Evolutionary conservation across 2,329 filamentous ascomycete genomes (phyloP).

Genomic region (Sphaceloma murrayae): DNA sequence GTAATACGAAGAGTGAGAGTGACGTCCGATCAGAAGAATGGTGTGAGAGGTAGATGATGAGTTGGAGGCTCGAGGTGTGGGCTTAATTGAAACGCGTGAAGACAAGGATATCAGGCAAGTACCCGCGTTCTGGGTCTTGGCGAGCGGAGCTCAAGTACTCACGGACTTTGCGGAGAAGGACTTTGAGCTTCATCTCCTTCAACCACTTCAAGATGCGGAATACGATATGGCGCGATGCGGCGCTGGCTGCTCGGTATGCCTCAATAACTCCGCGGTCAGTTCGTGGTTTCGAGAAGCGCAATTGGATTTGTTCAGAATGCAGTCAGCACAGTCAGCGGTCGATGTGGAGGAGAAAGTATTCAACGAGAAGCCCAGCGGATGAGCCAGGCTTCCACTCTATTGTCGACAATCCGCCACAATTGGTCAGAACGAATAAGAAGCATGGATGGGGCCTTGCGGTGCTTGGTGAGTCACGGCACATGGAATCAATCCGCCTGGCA

Average conservation of each 20-base stretch:
- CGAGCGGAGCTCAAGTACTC: background rate
- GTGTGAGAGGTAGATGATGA: background rate
- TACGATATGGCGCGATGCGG: conserved; percentile 10
- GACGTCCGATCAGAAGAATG: too few species aligned
- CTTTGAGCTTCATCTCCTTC: conserved; percentile 7
- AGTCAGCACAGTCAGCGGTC: conserved; percentile 18
- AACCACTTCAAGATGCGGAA: conserved; percentile 14
- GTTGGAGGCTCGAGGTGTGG: background rate
- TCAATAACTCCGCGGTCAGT: background rate
- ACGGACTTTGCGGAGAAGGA: conserved; percentile 14
- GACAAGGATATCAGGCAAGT: conserved; percentile 6
- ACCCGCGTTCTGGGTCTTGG: conserved; percentile 15
- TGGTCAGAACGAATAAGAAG: conserved; percentile 63
- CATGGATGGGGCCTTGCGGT: conserved; percentile 76
- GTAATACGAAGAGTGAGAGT: background rate
- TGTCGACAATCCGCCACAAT: conserved; percentile 71
- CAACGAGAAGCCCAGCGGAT: conserved; percentile 52
- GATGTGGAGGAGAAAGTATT: conserved; percentile 27
- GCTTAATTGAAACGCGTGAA: conserved; percentile 9
- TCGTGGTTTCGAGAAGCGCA: background rate
- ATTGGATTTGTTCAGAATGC: conserved; percentile 26
- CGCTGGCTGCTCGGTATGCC: background rate
- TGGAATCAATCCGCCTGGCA: background rate
- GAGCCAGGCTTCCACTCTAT: conserved; percentile 74
- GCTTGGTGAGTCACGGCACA: conserved; percentile 45